Conservation (phyloP, 345 rosid species). For the Acer campestre region DNA sequence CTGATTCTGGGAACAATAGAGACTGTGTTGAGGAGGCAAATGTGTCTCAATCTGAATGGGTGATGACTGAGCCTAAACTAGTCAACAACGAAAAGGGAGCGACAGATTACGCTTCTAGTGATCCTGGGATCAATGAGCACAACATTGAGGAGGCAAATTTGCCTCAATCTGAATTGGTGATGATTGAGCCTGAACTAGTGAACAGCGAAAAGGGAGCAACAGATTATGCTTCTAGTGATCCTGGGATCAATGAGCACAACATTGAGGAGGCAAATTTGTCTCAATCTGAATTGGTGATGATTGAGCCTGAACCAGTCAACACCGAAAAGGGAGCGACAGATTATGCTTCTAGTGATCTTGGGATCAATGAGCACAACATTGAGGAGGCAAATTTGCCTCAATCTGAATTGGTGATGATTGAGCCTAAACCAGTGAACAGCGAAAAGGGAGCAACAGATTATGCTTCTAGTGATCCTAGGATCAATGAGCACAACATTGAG, state of each 20-base stretch:
- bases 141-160: background rate
- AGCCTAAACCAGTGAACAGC: background rate
- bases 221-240: too few species aligned
- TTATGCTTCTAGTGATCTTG: constrained; percentile 16
- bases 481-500: too few species aligned
- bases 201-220: background rate
- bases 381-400: background rate
- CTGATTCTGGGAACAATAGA: constrained; percentile 13
- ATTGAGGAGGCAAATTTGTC: constrained; percentile 17
- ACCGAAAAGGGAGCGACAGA: background rate
- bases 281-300: constrained; percentile 11
- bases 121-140: background rate
- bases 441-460: too few species aligned
- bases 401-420: background rate
- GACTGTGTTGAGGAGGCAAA: background rate
- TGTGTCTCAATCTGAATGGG: background rate
- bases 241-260: too few species aligned
- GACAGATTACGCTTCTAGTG: background rate
- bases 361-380: background rate
- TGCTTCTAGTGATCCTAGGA: too few species aligned
- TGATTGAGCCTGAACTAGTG: too few species aligned
- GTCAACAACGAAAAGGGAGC: background rate
- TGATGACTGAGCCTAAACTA: background rate
- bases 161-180: background rate
- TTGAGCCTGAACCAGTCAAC: constrained; percentile 7